Conservation (phyloP, 805 yeast genomes). For the Saccharomycopsis lassenensis region DNA sequence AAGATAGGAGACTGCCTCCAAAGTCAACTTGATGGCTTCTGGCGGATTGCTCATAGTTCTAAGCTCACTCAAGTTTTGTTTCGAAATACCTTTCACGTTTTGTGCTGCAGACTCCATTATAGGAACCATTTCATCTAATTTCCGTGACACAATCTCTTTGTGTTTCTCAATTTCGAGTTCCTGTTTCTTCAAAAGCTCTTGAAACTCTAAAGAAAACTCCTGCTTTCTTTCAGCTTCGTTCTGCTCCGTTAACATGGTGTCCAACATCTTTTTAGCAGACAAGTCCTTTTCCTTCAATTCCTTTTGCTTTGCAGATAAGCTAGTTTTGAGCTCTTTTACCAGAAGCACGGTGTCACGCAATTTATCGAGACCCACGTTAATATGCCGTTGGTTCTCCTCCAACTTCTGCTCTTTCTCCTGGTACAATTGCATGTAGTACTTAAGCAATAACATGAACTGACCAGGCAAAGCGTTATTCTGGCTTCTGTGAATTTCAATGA, state of each 20-base stretch:
- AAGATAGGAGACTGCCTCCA: constrained; percentile 82
- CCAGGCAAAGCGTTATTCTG: constrained; percentile 35
- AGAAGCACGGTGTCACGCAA: constrained; percentile 66
- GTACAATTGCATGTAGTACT: constrained; percentile 34
- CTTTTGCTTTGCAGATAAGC: constrained; percentile 41
- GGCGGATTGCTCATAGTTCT: constrained; percentile 90
- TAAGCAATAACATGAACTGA: constrained; percentile 40
- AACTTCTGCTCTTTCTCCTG: constrained; percentile 34
- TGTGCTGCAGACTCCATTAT: constrained; percentile 48
- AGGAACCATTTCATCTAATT: constrained; percentile 73
- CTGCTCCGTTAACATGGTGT: constrained; percentile 71
- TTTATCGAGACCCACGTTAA: constrained; percentile 62
- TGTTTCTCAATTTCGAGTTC: constrained; percentile 49
- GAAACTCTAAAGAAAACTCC: constrained; percentile 73
- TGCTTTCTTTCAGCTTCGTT: constrained; percentile 87
- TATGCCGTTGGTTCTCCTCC: constrained; percentile 60
- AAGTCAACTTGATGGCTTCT: constrained; percentile 66
- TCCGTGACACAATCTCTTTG: constrained; percentile 42
- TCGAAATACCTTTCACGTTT: constrained; percentile 80
- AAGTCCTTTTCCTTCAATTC: constrained; percentile 44
- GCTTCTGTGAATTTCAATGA: constrained; percentile 36
- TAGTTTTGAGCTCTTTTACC: constrained; percentile 47
- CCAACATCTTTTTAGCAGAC: constrained; percentile 62
- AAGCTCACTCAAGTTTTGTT: constrained; percentile 82
- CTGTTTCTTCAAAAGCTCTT: constrained; percentile 55